Percentiles rank a stretch among this genome's conserved stretches.
Evolutionary conservation across 257 asterid species (phyloP).

Genomic region (Primulina eburnea): DNA sequence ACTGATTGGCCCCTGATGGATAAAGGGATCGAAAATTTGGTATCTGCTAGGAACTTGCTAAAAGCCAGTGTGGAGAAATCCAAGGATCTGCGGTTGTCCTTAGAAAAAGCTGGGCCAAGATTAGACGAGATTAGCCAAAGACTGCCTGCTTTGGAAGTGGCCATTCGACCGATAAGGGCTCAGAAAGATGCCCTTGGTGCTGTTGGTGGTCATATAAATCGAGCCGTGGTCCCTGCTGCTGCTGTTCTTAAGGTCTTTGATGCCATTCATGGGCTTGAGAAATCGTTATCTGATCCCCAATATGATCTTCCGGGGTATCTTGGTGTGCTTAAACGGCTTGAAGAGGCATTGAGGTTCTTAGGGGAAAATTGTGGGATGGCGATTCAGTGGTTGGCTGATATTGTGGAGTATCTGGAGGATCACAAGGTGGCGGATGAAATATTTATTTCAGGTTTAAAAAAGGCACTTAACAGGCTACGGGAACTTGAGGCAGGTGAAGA

Average conservation of each 20-base stretch:
- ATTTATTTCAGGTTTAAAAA: constrained; percentile 60
- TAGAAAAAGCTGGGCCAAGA: constrained; percentile 65
- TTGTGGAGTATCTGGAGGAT: constrained; percentile 84
- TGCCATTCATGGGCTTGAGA: constrained; percentile 85
- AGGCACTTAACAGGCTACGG: constrained; percentile 44
- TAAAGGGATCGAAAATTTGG: constrained; percentile 49
- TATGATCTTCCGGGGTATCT: constrained; percentile 63
- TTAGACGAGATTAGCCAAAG: constrained; percentile 65
- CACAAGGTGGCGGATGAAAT: constrained; percentile 68
- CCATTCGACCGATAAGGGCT: constrained; percentile 73
- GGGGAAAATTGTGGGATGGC: constrained; percentile 83
- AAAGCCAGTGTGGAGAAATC: constrained; percentile 68
- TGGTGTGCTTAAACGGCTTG: constrained; percentile 72
- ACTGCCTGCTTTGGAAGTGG: constrained; percentile 64
- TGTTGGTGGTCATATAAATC: constrained; percentile 76
- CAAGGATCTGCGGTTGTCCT: constrained; percentile 44
- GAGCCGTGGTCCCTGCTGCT: constrained; percentile 90
- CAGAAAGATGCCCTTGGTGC: constrained; percentile 54
- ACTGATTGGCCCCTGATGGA: constrained; percentile 41
- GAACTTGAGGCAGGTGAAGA: constrained; percentile 60
- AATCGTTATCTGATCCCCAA: constrained; percentile 71
- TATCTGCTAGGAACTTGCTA: constrained; percentile 62
- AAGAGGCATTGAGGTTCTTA: constrained; percentile 69
- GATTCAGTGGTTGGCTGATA: constrained; percentile 83
- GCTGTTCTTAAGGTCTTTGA: constrained; percentile 94